Conservation (phyloP, 2,329 filamentous ascomycete genomes). For the Aspergillus texensis region DNA sequence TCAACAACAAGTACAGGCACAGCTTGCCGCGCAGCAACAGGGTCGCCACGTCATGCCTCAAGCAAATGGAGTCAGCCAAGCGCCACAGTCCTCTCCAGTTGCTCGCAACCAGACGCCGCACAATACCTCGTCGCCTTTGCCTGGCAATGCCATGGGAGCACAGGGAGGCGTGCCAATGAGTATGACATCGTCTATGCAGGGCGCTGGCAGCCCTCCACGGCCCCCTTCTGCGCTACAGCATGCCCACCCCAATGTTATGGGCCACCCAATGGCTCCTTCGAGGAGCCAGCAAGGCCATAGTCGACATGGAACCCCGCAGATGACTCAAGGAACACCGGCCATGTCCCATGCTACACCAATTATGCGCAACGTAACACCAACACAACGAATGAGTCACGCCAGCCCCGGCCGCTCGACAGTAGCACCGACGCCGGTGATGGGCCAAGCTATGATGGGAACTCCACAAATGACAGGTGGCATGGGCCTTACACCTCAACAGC, state of each 20-base stretch:
- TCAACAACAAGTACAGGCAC: conserved; percentile 53
- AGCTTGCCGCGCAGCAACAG: conserved; percentile 48
- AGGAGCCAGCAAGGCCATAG: conserved; percentile 51
- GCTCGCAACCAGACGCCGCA: conserved; percentile 52
- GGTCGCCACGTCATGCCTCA: conserved; percentile 56
- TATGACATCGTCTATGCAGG: conserved; percentile 47
- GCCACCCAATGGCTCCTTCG: conserved; percentile 48
- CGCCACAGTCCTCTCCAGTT: conserved; percentile 50
- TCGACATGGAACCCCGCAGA: conserved; percentile 52
- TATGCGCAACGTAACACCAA: conserved; percentile 51
- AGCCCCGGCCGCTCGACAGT: conserved; percentile 48
- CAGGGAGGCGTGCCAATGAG: conserved; percentile 49
- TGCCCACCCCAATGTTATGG: conserved; percentile 48
- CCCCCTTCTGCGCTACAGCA: conserved; percentile 51
- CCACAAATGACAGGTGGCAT: conserved; percentile 42
- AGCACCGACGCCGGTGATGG: conserved; percentile 50
- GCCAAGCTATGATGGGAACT: conserved; percentile 43
- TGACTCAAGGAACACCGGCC: conserved; percentile 49
- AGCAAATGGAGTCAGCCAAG: conserved; percentile 44
- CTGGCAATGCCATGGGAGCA: conserved; percentile 40
- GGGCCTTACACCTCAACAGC: conserved; percentile 44
- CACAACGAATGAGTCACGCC: conserved; percentile 49
- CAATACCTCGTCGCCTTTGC: conserved; percentile 48
- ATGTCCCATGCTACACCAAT: conserved; percentile 51
- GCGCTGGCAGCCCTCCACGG: conserved; percentile 49